phyloP scores from a whole-genome alignment of 352 stramenopile species.

The Phytopythium cucurbitacearum region DNA sequence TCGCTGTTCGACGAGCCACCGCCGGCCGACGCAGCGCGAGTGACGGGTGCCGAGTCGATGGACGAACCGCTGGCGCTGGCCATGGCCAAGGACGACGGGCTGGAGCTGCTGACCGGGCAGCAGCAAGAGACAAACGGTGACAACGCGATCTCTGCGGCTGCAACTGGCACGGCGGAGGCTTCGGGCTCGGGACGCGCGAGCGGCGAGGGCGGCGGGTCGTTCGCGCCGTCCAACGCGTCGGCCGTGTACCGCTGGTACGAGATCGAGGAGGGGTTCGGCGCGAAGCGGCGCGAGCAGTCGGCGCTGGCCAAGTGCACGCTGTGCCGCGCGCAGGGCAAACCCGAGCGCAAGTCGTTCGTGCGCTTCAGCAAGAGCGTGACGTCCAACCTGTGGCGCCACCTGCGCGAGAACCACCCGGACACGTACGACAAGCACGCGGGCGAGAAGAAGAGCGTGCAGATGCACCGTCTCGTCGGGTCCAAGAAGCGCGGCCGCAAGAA shows the following conservation, averaged over 20 bases:
- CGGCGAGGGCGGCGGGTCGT: no score
- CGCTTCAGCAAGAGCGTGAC: constrained; percentile 84
- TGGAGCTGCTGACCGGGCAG: no score
- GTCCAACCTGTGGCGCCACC: constrained; percentile 77
- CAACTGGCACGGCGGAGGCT: no score
- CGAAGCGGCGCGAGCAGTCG: constrained; percentile 72
- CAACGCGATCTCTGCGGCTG: no score
- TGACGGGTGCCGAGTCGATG: no score
- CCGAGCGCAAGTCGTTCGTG: constrained; percentile 63
- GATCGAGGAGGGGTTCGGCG: constrained; percentile 47
- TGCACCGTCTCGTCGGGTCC: constrained; percentile 49
- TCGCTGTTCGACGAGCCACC: no score
- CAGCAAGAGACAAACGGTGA: no score
- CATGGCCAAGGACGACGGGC: no score
- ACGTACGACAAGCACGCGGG: constrained; percentile 65
- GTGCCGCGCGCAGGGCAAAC: constrained; percentile 50
- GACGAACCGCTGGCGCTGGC: no score
- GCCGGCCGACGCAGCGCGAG: no score
- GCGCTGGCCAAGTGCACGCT: constrained; percentile 64
- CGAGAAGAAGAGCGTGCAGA: constrained; percentile 77
- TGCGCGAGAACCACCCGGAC: constrained; percentile 77
- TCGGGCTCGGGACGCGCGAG: no score
- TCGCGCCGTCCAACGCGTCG: constrained; percentile 24
- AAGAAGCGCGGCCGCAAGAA: constrained; percentile 67
- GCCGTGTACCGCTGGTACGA: constrained; percentile 81